phyloP scores from a whole-genome alignment of 176 grass and related monocot species.

The Eragrostis curvula region DNA sequence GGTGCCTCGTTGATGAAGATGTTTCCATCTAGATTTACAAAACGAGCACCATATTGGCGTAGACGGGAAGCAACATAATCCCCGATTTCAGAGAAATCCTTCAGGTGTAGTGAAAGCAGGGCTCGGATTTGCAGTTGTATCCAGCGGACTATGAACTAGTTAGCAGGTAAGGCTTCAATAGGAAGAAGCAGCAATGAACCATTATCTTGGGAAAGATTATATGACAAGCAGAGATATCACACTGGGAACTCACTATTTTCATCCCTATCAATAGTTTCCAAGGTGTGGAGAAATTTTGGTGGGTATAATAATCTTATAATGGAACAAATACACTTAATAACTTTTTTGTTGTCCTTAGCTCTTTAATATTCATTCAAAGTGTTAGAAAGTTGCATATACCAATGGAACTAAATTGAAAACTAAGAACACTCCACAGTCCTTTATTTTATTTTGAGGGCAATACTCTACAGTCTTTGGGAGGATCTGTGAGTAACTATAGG shows the following conservation, averaged over 20 bases:
- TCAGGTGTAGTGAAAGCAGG: not conserved
- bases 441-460: no score
- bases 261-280: slow-evolving; percentile 6
- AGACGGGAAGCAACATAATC: not conserved
- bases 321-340: no score
- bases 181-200: not conserved
- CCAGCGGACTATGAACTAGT: not conserved
- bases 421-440: not conserved
- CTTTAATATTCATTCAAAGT: not conserved
- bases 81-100: not conserved
- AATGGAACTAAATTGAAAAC: not conserved
- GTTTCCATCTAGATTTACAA: not conserved
- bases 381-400: not conserved
- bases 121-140: not conserved
- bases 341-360: no score
- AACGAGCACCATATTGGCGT: not conserved
- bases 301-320: no score
- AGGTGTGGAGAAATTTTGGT: not conserved
- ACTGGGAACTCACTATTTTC: not conserved
- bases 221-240: not conserved
- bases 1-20: no score
- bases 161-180: not conserved
- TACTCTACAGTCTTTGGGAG: not conserved
- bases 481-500: not conserved
- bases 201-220: not conserved